Base-by-base conservation (phyloP, 495 filamentous ascomycete species). In the Hyaloscypha bicolor region DNA sequence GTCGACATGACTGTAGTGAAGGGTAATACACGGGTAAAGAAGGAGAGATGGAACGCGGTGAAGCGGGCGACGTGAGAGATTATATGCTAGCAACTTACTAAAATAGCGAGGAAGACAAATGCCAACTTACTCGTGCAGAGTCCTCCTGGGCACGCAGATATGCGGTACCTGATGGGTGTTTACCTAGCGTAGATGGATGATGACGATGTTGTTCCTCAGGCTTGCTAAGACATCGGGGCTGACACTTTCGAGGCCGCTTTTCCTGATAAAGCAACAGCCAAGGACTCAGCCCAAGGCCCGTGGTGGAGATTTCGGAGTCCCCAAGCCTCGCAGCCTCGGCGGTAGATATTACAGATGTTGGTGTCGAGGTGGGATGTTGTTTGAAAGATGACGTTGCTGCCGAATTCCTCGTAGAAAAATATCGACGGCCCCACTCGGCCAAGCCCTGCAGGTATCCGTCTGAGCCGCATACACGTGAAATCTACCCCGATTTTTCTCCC, bases 351-450 rank as follows among this genome's bases (percentile, higher is more conserved):
- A 4, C 5, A 2, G 11, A 16, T 60, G 9, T 22, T 9, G 14
- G 12, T 60, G 22, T 60, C 35, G 57, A 8, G 31, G 9, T 60
- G 57, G 32, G 30, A 30, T 25, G 25, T 25, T 25, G 25, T 25
- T 25, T 25, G 21, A 22, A 52, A 5, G 53, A 66, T 66, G 64
- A 66, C 64, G 64, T 66, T 42, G 64, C 45, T 25, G 35, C 33
- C 3, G 9, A 5, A 30, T 16, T 48, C 16, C 42, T 48, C 42
- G 42, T 12, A 48, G 42, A 48, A 48, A 48, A 48, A 1, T 48
- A 19, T 48, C 42, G 16, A 37, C 12, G 42, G 42, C 8, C 16
- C 33, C 16, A 21, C 33, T 39, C 5, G 59, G 59, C 9, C 16
- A 42, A 39, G 37, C 22, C 37, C 58, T 33, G 53, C 53, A 19